A percentile compares a stretch with the other conserved stretches of the same genome.
Evolutionary conservation across 1,284 basidiomycete species (phyloP).

Genomic region (Schizophyllum commune): DNA sequence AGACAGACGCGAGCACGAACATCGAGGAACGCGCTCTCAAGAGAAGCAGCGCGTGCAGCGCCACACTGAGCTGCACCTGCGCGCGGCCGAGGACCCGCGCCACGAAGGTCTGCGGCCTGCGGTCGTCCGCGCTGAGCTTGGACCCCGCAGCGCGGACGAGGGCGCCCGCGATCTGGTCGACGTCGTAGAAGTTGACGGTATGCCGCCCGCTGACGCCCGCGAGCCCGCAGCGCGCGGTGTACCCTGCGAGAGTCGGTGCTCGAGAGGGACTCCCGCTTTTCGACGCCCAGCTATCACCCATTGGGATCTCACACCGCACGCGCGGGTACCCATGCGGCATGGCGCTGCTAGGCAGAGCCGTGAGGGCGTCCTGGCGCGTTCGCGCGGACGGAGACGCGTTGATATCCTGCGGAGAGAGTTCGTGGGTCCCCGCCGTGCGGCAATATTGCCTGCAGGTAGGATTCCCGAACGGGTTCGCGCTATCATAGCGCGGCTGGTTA

Average conservation of each 20-base stretch:
- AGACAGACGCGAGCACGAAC: background rate
- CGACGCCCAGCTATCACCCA: background rate
- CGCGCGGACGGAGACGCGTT: background rate
- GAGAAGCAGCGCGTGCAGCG: background rate
- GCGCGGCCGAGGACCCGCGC: background rate
- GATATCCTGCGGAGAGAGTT: background rate
- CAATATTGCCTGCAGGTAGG: background rate
- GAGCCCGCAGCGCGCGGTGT: background rate
- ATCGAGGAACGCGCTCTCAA: background rate
- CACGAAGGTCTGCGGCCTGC: background rate
- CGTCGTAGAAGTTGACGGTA: background rate
- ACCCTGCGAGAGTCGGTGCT: background rate
- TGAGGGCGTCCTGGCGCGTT: background rate
- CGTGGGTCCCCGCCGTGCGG: background rate
- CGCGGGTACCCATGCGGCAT: background rate
- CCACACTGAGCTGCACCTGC: background rate
- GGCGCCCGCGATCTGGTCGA: background rate
- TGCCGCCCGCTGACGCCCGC: background rate
- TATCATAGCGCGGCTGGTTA: background rate
- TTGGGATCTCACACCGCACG: background rate
- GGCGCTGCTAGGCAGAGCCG: background rate
- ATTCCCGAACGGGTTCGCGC: background rate
- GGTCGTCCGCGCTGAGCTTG: background rate
- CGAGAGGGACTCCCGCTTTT: background rate
- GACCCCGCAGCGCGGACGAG: background rate